Percentiles rank a stretch among this genome's conserved stretches.
Conservation (phyloP, 129 eudicot species). For the Lonicera japonica region DNA sequence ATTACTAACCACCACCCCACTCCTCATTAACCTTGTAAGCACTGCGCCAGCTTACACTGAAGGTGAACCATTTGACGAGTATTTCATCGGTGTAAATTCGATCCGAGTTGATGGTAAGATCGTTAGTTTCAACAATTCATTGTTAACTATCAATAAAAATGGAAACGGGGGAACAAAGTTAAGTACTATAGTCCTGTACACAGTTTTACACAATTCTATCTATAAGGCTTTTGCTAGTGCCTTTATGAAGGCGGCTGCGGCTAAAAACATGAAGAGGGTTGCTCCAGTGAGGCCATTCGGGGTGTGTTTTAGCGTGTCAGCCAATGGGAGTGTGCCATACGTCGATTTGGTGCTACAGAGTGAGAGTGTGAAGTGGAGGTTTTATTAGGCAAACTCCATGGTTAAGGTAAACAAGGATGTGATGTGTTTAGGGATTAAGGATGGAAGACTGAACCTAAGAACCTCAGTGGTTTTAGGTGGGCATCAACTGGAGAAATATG, state of each 20-base stretch:
- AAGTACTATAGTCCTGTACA: constrained; percentile 24
- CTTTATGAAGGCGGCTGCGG: constrained; percentile 24
- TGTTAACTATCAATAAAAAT: constrained; percentile 17
- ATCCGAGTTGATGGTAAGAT: constrained; percentile 17
- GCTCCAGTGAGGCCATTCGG: constrained; percentile 28
- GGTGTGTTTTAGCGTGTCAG: constrained; percentile 32
- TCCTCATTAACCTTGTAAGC: constrained; percentile 30
- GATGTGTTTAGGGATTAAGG: not conserved
- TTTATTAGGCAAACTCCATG: no score
- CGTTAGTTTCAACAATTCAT: no score
- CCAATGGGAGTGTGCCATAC: constrained; percentile 2
- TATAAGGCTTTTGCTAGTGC: no score
- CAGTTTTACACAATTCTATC: constrained; percentile 21
- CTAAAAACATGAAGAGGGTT: constrained; percentile 13
- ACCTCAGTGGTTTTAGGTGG: constrained; percentile 5
- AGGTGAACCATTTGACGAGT: constrained; percentile 11
- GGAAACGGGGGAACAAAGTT: constrained; percentile 41
- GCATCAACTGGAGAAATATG: constrained; percentile 1
- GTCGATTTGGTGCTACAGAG: not conserved
- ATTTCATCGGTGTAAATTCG: constrained; percentile 27
- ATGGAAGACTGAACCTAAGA: not conserved
- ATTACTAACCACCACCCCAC: constrained; percentile 32
- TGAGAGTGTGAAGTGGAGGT: not conserved
- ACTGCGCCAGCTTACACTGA: constrained; percentile 10
- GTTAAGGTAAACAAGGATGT: not conserved